phyloP scores from a whole-genome alignment of 192 early-diverging fungal genomes.

The Mortierella claussenii region DNA sequence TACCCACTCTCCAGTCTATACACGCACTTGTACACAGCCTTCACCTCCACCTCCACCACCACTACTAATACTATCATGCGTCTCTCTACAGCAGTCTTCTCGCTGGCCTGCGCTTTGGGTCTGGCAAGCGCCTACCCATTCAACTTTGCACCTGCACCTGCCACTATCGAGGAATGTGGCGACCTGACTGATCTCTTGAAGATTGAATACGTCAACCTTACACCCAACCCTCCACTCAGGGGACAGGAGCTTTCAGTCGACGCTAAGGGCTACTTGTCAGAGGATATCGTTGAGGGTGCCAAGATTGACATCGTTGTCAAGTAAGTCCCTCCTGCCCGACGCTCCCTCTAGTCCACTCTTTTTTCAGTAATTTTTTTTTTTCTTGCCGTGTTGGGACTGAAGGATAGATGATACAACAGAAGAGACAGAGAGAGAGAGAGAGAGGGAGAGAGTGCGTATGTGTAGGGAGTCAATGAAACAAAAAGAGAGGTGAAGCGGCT shows the following conservation, averaged over 20 bases:
- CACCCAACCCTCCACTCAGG: constrained; percentile 62
- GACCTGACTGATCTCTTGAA: constrained; percentile 20
- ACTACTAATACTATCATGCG: constrained; percentile 31
- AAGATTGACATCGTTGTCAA: constrained; percentile 59
- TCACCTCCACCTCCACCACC: no score
- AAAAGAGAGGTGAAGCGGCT: no score
- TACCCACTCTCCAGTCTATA: not conserved
- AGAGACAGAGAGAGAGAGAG: not conserved
- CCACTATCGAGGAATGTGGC: constrained; percentile 35
- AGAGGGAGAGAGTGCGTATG: not conserved
- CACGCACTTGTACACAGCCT: not conserved
- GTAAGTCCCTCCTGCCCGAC: constrained; percentile 20
- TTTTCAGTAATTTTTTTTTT: not conserved
- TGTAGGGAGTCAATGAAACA: no score
- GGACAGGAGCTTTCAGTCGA: constrained; percentile 58
- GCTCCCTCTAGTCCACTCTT: not conserved
- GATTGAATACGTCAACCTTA: constrained; percentile 56
- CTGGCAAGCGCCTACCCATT: constrained; percentile 5
- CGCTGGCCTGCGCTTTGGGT: constrained; percentile 32
- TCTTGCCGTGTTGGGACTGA: not conserved
- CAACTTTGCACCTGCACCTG: not conserved
- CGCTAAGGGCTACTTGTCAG: constrained; percentile 53
- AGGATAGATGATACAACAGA: not conserved
- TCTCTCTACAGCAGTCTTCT: constrained; percentile 22
- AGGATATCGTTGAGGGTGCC: constrained; percentile 56